A percentile compares a stretch with the other conserved stretches of the same genome.
Conservation (phyloP, 2,329 filamentous ascomycete genomes). For the Myriangium duriaei region DNA sequence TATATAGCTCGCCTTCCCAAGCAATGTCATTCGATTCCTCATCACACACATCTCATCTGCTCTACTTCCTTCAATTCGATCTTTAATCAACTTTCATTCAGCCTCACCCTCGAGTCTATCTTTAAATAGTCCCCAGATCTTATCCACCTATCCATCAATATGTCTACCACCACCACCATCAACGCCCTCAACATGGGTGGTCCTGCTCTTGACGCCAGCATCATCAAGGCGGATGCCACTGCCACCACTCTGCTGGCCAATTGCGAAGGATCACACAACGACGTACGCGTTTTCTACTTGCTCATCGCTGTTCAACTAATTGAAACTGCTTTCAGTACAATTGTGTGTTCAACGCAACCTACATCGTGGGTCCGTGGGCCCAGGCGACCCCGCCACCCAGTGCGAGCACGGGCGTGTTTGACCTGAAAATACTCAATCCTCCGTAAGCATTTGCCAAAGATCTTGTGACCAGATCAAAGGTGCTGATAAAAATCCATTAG, state of each 20-base stretch:
- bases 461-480: background rate
- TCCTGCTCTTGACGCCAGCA: background rate
- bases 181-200: background rate
- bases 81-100: too few species aligned
- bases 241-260: background rate
- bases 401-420: background rate
- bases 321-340: too few species aligned
- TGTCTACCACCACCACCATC: background rate
- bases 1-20: too few species aligned
- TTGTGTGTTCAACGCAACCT: conserved; percentile 3
- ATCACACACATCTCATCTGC: too few species aligned
- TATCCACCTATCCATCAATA: too few species aligned
- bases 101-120: too few species aligned
- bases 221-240: background rate
- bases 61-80: too few species aligned
- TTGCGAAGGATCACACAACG: background rate
- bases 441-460: background rate
- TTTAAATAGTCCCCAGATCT: too few species aligned
- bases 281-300: too few species aligned
- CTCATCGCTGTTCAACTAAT: too few species aligned
- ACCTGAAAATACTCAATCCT: background rate
- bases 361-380: conserved; percentile 7
- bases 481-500: background rate
- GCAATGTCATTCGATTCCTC: too few species aligned
- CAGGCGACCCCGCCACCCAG: conserved; percentile 2